These are phyloP conservation scores for Aspergillus fischeri DNA, from an alignment of 2,329 filamentous ascomycete species.

Conservation along the genomic window DNA sequence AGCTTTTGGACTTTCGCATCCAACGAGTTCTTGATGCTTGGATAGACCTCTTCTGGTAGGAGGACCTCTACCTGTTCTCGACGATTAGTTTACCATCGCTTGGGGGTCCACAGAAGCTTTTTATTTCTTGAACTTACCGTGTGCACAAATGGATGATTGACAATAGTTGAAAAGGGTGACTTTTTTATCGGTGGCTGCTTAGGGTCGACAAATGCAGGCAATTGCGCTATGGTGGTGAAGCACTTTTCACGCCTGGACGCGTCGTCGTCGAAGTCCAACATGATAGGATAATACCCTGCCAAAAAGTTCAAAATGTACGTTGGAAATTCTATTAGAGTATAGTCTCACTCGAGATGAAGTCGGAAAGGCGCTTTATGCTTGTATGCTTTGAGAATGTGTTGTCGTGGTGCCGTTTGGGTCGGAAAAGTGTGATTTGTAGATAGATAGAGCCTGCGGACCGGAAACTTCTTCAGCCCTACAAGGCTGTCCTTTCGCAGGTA, in stretches of 20 bases:
- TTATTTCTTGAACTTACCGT: constrained; percentile 46
- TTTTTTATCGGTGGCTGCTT: constrained; percentile 67
- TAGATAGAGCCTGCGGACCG: not conserved
- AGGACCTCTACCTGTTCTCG: constrained; percentile 55
- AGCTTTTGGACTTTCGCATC: constrained; percentile 36
- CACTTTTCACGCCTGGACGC: constrained; percentile 55
- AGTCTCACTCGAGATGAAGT: not conserved
- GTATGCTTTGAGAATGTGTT: not conserved
- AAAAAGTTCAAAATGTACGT: not conserved
- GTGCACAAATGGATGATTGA: constrained; percentile 63
- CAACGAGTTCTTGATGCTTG: constrained; percentile 53
- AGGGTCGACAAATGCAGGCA: constrained; percentile 65
- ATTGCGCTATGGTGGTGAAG: constrained; percentile 65
- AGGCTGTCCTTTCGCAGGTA: not conserved
- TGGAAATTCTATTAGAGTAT: not conserved
- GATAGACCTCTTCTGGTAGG: constrained; percentile 62
- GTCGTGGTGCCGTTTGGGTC: not conserved
- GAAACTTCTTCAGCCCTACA: not conserved
- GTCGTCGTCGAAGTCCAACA: constrained; percentile 43
- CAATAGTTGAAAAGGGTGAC: constrained; percentile 70
- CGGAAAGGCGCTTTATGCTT: not conserved
- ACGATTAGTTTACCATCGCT: constrained; percentile 41
- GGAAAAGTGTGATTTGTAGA: not conserved
- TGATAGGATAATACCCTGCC: constrained; percentile 15
- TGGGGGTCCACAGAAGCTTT: not conserved